Conservation (phyloP, 768 basidiomycete genomes). For the Cubamyces lactineus region DNA sequence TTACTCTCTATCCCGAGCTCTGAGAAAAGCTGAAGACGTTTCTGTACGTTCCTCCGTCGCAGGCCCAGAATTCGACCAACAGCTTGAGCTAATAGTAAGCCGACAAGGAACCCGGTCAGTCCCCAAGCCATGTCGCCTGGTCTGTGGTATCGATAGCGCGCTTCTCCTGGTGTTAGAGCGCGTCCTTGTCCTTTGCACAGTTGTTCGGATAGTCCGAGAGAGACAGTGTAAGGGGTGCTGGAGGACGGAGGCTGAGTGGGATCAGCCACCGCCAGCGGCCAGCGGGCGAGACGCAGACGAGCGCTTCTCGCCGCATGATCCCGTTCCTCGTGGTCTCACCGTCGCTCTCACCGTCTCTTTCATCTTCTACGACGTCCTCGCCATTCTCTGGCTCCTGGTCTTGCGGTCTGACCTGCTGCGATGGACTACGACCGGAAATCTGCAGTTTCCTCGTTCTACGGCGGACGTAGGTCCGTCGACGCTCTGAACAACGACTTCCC, state of each 20-base stretch:
- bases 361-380: conserved; percentile 7
- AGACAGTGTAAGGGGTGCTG: not conserved
- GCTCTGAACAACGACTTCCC: conserved; percentile 59
- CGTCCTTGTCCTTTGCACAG: not conserved
- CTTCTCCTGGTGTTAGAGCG: not conserved
- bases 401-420: not conserved
- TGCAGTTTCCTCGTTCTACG: conserved; percentile 80
- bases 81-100: not conserved
- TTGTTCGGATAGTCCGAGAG: not conserved
- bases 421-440: conserved; percentile 85
- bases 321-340: conserved; percentile 1
- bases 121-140: conserved; percentile 9
- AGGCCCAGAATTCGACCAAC: conserved; percentile 14
- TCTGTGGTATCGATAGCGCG: too few relatives aligned
- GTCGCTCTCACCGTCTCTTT: conserved; percentile 7
- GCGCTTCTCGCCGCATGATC: not conserved
- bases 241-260: not conserved
- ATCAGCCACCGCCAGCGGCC: conserved; percentile 11
- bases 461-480: conserved; percentile 65
- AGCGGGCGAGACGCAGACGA: not conserved
- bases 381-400: not conserved
- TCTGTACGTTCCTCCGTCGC: conserved; percentile 13
- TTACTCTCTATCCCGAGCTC: conserved; percentile 1
- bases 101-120: conserved; percentile 4
- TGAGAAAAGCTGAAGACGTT: conserved; percentile 3